Percentiles rank a stretch among this genome's conserved stretches.
Evolutionary conservation across 305 asterid genomes (phyloP).

Genomic region (Striga hermonthica): DNA sequence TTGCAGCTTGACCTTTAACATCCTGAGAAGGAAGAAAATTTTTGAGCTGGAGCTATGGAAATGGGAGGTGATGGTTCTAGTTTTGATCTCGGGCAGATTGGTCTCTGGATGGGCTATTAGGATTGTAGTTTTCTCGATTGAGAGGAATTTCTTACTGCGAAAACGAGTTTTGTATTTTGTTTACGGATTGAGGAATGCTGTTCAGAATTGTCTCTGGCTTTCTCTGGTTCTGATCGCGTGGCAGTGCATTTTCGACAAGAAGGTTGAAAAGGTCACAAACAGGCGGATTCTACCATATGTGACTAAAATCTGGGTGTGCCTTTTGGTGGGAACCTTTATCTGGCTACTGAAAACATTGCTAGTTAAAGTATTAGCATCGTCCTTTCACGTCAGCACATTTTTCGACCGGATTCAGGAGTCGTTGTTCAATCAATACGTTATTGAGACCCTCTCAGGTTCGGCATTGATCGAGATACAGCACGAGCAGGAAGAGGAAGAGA

Average conservation of each 20-base stretch:
- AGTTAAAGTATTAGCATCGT: conserved; percentile 77
- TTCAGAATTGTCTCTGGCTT: conserved; percentile 77
- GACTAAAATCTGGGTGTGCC: conserved; percentile 74
- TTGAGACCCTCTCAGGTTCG: conserved; percentile 68
- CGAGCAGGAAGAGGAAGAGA: conserved; percentile 74
- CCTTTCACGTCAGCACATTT: conserved; percentile 81
- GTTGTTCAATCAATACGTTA: conserved; percentile 77
- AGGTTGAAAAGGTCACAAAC: conserved; percentile 45
- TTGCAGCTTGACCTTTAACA: conserved; percentile 48
- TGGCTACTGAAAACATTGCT: conserved; percentile 77
- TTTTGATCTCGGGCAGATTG: conserved; percentile 71
- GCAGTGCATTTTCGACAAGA: conserved; percentile 65
- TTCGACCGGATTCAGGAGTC: conserved; percentile 86
- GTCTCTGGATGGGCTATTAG: conserved; percentile 78
- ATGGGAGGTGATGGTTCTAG: conserved; percentile 74
- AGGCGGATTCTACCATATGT: conserved; percentile 48
- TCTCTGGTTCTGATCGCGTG: conserved; percentile 73
- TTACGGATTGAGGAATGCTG: conserved; percentile 73
- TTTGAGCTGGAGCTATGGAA: conserved; percentile 49
- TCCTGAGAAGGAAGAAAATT: conserved; percentile 31
- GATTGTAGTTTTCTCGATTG: conserved; percentile 60
- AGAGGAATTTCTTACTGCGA: conserved; percentile 62
- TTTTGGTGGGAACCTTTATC: conserved; percentile 66
- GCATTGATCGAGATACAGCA: conserved; percentile 59
- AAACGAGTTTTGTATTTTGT: conserved; percentile 83